Evolutionary conservation across 192 early-diverging fungal species (phyloP).

Genomic region (Thamnidium elegans): DNA sequence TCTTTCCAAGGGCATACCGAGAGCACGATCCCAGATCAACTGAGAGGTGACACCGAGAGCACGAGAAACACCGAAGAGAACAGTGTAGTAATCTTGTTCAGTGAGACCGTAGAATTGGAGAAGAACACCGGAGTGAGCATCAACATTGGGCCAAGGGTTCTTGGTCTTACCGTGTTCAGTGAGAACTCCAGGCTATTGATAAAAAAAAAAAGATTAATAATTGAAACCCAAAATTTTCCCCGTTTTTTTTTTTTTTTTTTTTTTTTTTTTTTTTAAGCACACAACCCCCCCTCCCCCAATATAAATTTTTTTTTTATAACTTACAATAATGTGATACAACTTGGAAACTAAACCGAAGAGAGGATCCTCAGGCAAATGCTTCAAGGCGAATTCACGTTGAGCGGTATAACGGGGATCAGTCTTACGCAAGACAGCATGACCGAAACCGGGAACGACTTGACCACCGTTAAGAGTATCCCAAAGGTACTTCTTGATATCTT

Average conservation of each 20-base stretch:
- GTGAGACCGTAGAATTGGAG: conserved; percentile 94
- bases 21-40: conserved; percentile 96
- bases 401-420: conserved; percentile 98
- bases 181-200: conserved; percentile 72
- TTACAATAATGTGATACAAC: conserved; percentile 89
- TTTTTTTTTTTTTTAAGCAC: no score
- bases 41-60: conserved; percentile 93
- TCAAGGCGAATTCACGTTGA: conserved; percentile 98
- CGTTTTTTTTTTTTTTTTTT: not conserved
- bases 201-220: conserved; percentile 1
- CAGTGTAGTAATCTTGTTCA: conserved; percentile 99
- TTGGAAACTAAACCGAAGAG: conserved; percentile 96
- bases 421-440: conserved; percentile 93
- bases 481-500: conserved; percentile 94
- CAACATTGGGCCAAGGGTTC: conserved; percentile 99
- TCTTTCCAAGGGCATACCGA: conserved; percentile 91
- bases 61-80: conserved; percentile 98
- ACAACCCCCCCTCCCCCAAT: not conserved
- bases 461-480: conserved; percentile 94
- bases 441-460: conserved; percentile 97
- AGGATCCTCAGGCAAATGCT: conserved; percentile 95
- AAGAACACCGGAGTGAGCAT: conserved; percentile 97
- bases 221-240: not conserved
- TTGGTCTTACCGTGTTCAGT: conserved; percentile 99
- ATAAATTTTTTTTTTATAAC: not conserved